Evolutionary conservation across 805 yeast species (phyloP).

Genomic region (Saccharomycopsis malanga): DNA sequence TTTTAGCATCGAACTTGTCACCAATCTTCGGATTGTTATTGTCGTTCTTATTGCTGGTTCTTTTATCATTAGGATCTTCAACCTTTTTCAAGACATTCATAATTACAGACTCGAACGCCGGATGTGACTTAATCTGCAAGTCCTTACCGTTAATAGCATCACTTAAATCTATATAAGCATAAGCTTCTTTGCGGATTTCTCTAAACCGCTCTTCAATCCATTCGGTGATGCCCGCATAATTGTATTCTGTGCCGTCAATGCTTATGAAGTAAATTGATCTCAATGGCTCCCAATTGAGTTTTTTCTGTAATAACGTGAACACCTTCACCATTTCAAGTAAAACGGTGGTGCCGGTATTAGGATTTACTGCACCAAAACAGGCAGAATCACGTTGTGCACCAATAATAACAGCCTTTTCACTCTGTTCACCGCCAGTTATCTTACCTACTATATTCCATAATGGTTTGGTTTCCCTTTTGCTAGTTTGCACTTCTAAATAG

Average conservation of each 20-base stretch:
- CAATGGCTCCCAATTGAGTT: constrained; percentile 74
- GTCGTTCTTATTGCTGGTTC: constrained; percentile 13
- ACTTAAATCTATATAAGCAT: constrained; percentile 66
- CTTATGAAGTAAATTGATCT: constrained; percentile 78
- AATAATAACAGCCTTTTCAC: constrained; percentile 61
- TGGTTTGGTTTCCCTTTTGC: constrained; percentile 48
- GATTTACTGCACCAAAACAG: constrained; percentile 64
- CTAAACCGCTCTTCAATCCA: constrained; percentile 55
- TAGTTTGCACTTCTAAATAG: constrained; percentile 34
- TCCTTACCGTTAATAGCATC: constrained; percentile 54
- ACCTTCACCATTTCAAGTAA: constrained; percentile 65
- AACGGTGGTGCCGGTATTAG: constrained; percentile 69
- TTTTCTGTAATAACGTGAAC: constrained; percentile 54
- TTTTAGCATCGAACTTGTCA: constrained; percentile 1
- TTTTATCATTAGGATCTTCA: not conserved
- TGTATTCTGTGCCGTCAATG: constrained; percentile 76
- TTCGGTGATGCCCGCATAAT: constrained; percentile 78
- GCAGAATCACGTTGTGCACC: constrained; percentile 80
- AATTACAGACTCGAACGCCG: constrained; percentile 43
- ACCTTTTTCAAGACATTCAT: constrained; percentile 22
- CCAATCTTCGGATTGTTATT: constrained; percentile 10
- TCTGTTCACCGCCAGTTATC: constrained; percentile 74
- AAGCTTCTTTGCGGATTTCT: constrained; percentile 51
- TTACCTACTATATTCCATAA: constrained; percentile 76
- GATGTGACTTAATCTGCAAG: constrained; percentile 56